Conservation (phyloP, 495 filamentous ascomycete genomes). For the Penicillium malachiteum region DNA sequence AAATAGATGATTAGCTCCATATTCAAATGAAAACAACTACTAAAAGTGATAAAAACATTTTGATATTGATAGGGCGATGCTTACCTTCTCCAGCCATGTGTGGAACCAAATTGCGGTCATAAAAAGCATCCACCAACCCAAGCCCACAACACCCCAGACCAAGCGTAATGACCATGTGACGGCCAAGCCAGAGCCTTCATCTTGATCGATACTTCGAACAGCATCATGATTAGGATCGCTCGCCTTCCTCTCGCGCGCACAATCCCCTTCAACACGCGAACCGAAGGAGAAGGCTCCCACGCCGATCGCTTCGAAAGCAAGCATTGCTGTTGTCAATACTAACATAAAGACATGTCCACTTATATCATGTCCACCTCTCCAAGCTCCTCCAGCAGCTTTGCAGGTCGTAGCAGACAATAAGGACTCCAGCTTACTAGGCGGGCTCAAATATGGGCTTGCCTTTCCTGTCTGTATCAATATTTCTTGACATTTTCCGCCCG, state of each 20-base stretch:
- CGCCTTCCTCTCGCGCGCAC: slow-evolving; percentile 52
- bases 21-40: too few relatives aligned
- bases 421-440: slow-evolving; percentile 39
- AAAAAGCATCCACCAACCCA: slow-evolving; percentile 91
- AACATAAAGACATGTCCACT: slow-evolving; percentile 94
- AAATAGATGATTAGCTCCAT: slow-evolving; percentile 22
- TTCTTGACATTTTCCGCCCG: slow-evolving; percentile 74
- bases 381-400: slow-evolving; percentile 74
- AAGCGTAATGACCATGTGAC: slow-evolving; percentile 51
- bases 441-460: slow-evolving; percentile 16
- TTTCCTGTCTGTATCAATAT: slow-evolving; percentile 28
- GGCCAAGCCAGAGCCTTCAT: slow-evolving; percentile 20
- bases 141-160: slow-evolving; percentile 45
- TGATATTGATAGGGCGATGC: slow-evolving; percentile 16
- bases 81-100: slow-evolving; percentile 96
- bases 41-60: too few relatives aligned
- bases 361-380: slow-evolving; percentile 90
- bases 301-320: slow-evolving; percentile 77
- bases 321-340: slow-evolving; percentile 73
- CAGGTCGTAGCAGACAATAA: slow-evolving; percentile 76
- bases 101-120: slow-evolving; percentile 99
- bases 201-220: background rate
- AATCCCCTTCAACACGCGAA: slow-evolving; percentile 12
- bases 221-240: slow-evolving; percentile 16
- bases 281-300: slow-evolving; percentile 41